phyloP scores from a whole-genome alignment of 225 moss, liverwort and hornwort genomes.

The Marchantia paleacea region DNA sequence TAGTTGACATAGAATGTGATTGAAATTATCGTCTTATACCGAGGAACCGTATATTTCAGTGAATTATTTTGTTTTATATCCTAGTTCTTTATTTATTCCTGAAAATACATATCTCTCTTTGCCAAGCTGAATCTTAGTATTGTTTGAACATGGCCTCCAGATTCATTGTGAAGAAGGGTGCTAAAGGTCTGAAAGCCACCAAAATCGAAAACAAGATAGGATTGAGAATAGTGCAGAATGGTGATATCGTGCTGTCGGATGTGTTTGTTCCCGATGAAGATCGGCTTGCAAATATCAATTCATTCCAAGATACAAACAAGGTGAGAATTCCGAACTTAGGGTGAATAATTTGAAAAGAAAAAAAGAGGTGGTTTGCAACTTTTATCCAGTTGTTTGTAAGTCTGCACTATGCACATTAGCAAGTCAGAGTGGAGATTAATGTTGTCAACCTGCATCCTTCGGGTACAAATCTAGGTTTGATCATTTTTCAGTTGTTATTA shows the following conservation, averaged over 20 bases:
- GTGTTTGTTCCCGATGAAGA: constrained; percentile 82
- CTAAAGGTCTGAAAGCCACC: constrained; percentile 69
- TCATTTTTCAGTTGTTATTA: too few species aligned
- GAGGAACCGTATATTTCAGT: too few species aligned
- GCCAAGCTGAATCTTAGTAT: background rate
- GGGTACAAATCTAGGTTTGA: too few species aligned
- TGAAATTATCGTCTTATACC: background rate
- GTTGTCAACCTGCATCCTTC: too few species aligned
- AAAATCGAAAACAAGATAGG: constrained; percentile 99
- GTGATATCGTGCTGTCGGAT: constrained; percentile 65
- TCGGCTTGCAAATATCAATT: constrained; percentile 75
- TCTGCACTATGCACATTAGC: background rate
- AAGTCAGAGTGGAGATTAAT: background rate
- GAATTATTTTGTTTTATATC: too few species aligned
- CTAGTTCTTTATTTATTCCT: too few species aligned
- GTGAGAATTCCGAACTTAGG: constrained; percentile 28
- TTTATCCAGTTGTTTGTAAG: background rate
- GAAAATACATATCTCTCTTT: background rate
- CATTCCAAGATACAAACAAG: constrained; percentile 83
- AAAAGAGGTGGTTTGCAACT: background rate
- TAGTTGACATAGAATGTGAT: too few species aligned
- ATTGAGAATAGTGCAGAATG: constrained; percentile 93
- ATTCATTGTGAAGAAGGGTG: constrained; percentile 81
- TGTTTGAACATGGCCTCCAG: constrained; percentile 33
- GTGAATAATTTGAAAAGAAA: background rate